Evolutionary conservation across 805 yeast species (phyloP).

Genomic region (Saccharomycopsis sp.): DNA sequence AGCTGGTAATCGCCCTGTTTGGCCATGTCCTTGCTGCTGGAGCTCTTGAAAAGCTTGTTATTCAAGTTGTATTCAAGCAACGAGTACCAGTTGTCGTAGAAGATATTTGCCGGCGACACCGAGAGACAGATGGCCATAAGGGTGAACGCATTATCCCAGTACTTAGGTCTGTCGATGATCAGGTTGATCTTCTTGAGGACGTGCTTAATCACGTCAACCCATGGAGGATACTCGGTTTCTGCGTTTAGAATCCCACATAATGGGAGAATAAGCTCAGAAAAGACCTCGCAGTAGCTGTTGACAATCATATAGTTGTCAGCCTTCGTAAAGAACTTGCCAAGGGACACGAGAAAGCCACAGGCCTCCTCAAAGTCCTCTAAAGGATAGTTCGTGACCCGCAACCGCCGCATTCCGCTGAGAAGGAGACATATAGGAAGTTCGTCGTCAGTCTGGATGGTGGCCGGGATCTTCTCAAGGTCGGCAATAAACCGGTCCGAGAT

Average conservation of each 20-base stretch:
- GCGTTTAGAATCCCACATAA: slow-evolving; percentile 84
- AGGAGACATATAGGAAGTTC: slow-evolving; percentile 65
- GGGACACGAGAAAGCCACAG: slow-evolving; percentile 80
- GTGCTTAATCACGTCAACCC: slow-evolving; percentile 74
- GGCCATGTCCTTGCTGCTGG: slow-evolving; percentile 1
- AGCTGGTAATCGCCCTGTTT: slow-evolving; percentile 13
- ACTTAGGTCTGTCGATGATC: slow-evolving; percentile 32
- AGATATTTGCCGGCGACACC: slow-evolving; percentile 73
- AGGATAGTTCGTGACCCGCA: slow-evolving; percentile 75
- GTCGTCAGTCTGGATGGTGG: slow-evolving; percentile 32
- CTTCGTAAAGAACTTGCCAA: slow-evolving; percentile 72
- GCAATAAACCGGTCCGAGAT: slow-evolving; percentile 93
- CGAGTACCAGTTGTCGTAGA: slow-evolving; percentile 63
- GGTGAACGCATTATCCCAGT: slow-evolving; percentile 64
- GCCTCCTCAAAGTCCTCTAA: slow-evolving; percentile 87
- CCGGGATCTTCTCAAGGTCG: slow-evolving; percentile 78
- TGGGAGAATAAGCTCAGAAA: slow-evolving; percentile 68
- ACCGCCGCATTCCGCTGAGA: slow-evolving; percentile 87
- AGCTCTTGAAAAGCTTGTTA: slow-evolving; percentile 11
- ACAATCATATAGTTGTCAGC: slow-evolving; percentile 61
- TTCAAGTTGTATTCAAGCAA: slow-evolving; percentile 43
- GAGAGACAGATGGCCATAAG: slow-evolving; percentile 68
- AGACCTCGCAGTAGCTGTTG: slow-evolving; percentile 79
- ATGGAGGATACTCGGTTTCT: slow-evolving; percentile 91
- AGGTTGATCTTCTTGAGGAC: slow-evolving; percentile 45